Conservation (phyloP, 1,139 yeast species). For the Insectozyma bohioensis region DNA sequence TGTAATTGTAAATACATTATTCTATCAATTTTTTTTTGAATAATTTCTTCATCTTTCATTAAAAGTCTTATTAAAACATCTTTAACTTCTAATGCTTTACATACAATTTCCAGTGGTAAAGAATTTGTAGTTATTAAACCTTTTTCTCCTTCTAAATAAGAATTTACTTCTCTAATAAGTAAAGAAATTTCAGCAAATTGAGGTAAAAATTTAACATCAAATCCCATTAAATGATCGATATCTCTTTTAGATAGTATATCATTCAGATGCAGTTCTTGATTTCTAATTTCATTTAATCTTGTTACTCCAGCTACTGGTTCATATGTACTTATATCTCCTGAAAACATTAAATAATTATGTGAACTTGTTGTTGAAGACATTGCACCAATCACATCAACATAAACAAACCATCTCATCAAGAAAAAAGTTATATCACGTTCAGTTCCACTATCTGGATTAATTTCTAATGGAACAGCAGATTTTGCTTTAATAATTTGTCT, state of each 20-base stretch:
- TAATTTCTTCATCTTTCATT: slow-evolving; percentile 34
- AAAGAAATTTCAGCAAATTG: slow-evolving; percentile 46
- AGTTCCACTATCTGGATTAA: slow-evolving; percentile 16
- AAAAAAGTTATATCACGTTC: slow-evolving; percentile 55
- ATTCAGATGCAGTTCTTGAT: not conserved
- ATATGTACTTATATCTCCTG: slow-evolving; percentile 13
- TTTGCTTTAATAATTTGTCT: slow-evolving; percentile 65
- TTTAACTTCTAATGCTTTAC: slow-evolving; percentile 49
- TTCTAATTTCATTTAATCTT: slow-evolving; percentile 14
- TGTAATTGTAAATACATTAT: slow-evolving; percentile 22
- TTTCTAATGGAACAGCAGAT: slow-evolving; percentile 7
- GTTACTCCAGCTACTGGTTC: slow-evolving; percentile 21
- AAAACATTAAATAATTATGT: slow-evolving; percentile 23
- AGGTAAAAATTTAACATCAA: slow-evolving; percentile 54
- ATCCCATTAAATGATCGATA: slow-evolving; percentile 60
- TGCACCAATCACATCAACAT: slow-evolving; percentile 67
- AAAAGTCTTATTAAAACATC: slow-evolving; percentile 32
- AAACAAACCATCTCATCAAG: slow-evolving; percentile 70
- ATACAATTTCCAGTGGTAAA: slow-evolving; percentile 36
- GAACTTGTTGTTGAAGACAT: slow-evolving; percentile 41
- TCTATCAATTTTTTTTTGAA: slow-evolving; percentile 32
- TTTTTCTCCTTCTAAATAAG: slow-evolving; percentile 19
- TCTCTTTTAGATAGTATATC: slow-evolving; percentile 37
- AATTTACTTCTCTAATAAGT: slow-evolving; percentile 42
- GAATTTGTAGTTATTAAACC: slow-evolving; percentile 10